These are phyloP conservation scores for Phaeosphaeriaceae sp. DNA, from an alignment of 2,329 filamentous ascomycete genomes.

Conservation along the genomic window DNA sequence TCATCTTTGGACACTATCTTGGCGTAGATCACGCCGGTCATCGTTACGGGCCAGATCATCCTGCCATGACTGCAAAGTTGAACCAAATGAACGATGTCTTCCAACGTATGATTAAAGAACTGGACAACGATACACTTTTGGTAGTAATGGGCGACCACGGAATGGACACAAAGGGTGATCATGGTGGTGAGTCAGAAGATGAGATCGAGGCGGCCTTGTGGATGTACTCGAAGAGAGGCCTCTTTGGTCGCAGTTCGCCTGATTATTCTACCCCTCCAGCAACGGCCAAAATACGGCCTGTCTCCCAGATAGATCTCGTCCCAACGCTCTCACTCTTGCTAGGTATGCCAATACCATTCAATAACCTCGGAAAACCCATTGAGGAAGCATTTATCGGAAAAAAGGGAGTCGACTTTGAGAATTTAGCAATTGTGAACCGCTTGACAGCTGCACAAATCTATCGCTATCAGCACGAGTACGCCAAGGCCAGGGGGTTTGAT, in stretches of 20 bases:
- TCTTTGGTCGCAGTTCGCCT: slow-evolving; percentile 78
- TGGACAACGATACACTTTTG: slow-evolving; percentile 87
- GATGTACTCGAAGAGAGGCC: slow-evolving; percentile 92
- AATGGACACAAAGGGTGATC: slow-evolving; percentile 96
- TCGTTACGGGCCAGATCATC: slow-evolving; percentile 90
- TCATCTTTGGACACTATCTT: slow-evolving; percentile 92
- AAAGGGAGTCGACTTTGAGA: slow-evolving; percentile 73
- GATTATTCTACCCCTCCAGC: slow-evolving; percentile 63
- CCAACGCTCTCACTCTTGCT: slow-evolving; percentile 87
- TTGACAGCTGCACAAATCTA: slow-evolving; percentile 85
- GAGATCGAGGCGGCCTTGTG: slow-evolving; percentile 93
- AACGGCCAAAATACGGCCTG: slow-evolving; percentile 79
- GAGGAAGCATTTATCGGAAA: slow-evolving; percentile 86
- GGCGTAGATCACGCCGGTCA: slow-evolving; percentile 98
- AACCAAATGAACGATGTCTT: slow-evolving; percentile 88
- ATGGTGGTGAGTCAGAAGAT: slow-evolving; percentile 97
- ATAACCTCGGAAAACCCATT: slow-evolving; percentile 91
- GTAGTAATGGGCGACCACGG: slow-evolving; percentile 99
- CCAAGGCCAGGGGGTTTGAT: slow-evolving; percentile 71
- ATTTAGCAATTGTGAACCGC: slow-evolving; percentile 77
- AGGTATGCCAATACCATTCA: slow-evolving; percentile 92
- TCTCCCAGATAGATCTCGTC: slow-evolving; percentile 90
- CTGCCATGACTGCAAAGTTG: slow-evolving; percentile 89
- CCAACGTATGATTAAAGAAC: slow-evolving; percentile 68
- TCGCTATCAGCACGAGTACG: slow-evolving; percentile 86